A percentile compares a stretch with the other conserved stretches of the same genome.
Evolutionary conservation across 2,329 filamentous ascomycete species (phyloP).

Genomic region (Aureobasidium sp.): DNA sequence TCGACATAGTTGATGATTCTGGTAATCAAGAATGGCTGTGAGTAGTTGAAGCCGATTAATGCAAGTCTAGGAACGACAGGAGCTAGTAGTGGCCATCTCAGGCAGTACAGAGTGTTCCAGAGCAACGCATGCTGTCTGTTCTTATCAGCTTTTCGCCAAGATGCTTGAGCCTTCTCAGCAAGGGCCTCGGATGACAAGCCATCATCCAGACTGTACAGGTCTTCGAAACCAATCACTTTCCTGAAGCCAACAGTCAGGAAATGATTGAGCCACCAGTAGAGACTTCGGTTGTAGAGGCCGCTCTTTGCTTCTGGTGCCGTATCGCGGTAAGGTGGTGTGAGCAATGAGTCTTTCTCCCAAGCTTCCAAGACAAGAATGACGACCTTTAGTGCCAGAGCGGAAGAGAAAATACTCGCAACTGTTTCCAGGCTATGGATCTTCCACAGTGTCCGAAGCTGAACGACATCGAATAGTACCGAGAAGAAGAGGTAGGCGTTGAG

Average conservation of each 20-base stretch:
- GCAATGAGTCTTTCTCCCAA: background rate
- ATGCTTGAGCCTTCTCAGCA: background rate
- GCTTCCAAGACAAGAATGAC: background rate
- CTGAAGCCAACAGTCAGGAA: background rate
- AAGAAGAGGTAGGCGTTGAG: background rate
- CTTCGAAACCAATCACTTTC: background rate
- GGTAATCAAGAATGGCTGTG: background rate
- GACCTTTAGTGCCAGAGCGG: background rate
- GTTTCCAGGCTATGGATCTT: background rate
- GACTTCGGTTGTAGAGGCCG: background rate
- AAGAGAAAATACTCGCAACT: background rate
- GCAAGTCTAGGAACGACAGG: background rate
- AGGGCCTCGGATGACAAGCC: background rate
- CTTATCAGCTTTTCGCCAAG: background rate
- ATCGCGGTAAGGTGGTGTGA: background rate
- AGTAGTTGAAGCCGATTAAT: background rate
- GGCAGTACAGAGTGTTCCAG: background rate
- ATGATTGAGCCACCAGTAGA: constrained; percentile 8
- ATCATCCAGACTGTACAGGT: background rate
- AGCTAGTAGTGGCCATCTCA: background rate
- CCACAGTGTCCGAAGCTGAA: background rate
- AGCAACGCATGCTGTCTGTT: background rate
- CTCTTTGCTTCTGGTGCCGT: background rate
- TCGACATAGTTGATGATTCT: background rate
- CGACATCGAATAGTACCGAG: background rate